Evolutionary conservation across 148 eudicot genomes (phyloP).

Genomic region (Chenopodium quinoa): DNA sequence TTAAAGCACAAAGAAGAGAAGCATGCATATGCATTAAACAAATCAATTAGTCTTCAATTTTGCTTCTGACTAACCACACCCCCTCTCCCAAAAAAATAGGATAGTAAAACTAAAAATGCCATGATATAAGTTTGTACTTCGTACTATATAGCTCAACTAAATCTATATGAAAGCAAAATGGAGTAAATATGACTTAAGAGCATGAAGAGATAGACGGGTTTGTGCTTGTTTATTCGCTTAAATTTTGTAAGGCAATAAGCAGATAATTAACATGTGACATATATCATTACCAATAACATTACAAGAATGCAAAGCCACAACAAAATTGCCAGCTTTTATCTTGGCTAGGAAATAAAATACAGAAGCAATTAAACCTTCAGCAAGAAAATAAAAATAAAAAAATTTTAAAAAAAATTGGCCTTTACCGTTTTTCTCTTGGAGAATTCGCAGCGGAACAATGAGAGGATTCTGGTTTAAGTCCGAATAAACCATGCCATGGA

Average conservation of each 20-base stretch:
- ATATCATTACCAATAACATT: background rate
- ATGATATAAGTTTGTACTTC: background rate
- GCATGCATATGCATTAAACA: background rate
- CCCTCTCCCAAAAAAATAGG: background rate
- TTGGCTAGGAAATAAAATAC: background rate
- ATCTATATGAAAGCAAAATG: background rate
- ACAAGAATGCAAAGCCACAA: background rate
- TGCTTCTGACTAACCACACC: background rate
- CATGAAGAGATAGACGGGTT: background rate
- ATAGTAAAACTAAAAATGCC: background rate
- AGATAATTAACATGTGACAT: background rate
- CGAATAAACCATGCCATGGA: slow-evolving; percentile 96
- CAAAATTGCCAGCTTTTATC: background rate
- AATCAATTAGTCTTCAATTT: background rate
- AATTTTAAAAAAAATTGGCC: slow-evolving; percentile 32
- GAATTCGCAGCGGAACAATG: slow-evolving; percentile 75
- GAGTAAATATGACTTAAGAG: too few relatives aligned
- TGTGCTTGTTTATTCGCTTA: background rate
- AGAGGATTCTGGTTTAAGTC: slow-evolving; percentile 90
- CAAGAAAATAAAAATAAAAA: background rate
- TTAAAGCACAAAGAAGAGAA: background rate
- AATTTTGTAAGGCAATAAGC: background rate
- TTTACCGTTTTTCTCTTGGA: slow-evolving; percentile 76
- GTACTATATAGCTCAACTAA: background rate
- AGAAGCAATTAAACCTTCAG: background rate